Evolutionary conservation across 2,329 filamentous ascomycete species (phyloP), one percentile per base, ranked within the genome.

Genomic region (Trichoderma guizhouense): DNA sequence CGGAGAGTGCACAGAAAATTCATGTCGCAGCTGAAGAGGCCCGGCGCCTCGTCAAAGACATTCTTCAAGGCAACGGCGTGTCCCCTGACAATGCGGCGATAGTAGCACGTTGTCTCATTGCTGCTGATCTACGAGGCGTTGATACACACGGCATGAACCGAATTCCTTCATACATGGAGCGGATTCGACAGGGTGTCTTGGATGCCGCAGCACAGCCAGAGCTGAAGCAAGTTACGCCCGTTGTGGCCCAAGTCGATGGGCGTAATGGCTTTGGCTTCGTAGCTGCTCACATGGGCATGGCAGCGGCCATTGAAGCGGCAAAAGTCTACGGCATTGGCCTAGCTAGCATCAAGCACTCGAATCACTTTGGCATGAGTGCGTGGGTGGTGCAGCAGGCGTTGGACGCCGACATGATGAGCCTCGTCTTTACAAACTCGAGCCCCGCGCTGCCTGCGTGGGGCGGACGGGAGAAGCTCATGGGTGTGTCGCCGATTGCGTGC

Each of bases 331-430:
- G 92, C 14, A 92, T 95, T 74, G 93, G 93, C 30, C 90, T 96
- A 87, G 91, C 91, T 0, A 89, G 87, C 72, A 85, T 95, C 77
- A 92, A 90, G 79, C 91, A 92, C 80, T 92, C 90, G 53, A 95
- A 95, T 76, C 92, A 95, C 79, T 95, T 93, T 76, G 93, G 93
- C 69, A 96, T 96, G 93, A 87, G 87, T 4, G 93, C 93, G 0
- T 95, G 92, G 91, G 78, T 94, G 0, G 92, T 94, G 12, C 91
- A 93, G 79, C 90, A 94, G 80, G 93, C 92, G 0, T 80, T 95
- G 15, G 91, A 95, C 72, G 90, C 87, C 1, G 85, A 86, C 47
- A 90, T 92, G 87, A 90, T 93, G 87, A 89, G 86, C 70, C 83
- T 92, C 18, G 90, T 92, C 2, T 92, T 92, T 74, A 92, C 90